A percentile compares a stretch with the other conserved stretches of the same genome.
Conservation (phyloP, 306 rosid genomes). For the Ziziphus jujuba region DNA sequence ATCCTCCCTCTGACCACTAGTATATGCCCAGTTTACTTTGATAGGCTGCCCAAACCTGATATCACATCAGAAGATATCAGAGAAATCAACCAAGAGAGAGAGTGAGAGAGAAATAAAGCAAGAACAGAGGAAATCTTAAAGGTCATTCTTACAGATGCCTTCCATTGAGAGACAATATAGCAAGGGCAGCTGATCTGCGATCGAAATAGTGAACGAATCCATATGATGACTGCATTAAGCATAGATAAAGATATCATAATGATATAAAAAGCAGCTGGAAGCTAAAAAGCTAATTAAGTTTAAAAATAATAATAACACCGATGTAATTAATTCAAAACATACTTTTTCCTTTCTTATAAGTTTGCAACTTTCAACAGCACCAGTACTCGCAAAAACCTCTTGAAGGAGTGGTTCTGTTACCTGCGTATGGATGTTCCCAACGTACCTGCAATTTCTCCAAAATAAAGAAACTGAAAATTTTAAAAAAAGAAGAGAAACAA, state of each 20-base stretch:
- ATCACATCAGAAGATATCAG: conserved; percentile 26
- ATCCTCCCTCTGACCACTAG: conserved; percentile 98
- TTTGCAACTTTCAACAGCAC: conserved; percentile 91
- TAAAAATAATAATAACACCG: not conserved
- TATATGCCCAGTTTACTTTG: conserved; percentile 99
- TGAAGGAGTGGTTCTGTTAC: conserved; percentile 97
- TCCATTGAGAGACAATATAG: conserved; percentile 90
- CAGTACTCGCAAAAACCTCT: conserved; percentile 93
- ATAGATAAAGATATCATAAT: conserved; percentile 22
- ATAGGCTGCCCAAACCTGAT: conserved; percentile 98
- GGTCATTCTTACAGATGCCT: conserved; percentile 78
- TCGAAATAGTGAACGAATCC: conserved; percentile 95
- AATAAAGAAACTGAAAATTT: conserved; percentile 45
- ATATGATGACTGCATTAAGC: conserved; percentile 82
- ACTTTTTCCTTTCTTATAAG: conserved; percentile 97
- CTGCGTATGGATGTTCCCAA: conserved; percentile 91
- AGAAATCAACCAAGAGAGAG: no score
- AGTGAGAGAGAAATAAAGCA: not conserved
- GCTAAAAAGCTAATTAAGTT: not conserved
- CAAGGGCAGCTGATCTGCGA: conserved; percentile 93
- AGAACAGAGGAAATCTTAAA: not conserved
- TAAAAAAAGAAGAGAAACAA: conserved; percentile 39
- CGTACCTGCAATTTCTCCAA: conserved; percentile 78
- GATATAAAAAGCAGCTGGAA: not conserved
- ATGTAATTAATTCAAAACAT: conserved; percentile 9